Percentiles rank a stretch among this genome's conserved stretches.
Evolutionary conservation across 75 land plant genomes (phyloP).

Genomic region (Picea glauca): DNA sequence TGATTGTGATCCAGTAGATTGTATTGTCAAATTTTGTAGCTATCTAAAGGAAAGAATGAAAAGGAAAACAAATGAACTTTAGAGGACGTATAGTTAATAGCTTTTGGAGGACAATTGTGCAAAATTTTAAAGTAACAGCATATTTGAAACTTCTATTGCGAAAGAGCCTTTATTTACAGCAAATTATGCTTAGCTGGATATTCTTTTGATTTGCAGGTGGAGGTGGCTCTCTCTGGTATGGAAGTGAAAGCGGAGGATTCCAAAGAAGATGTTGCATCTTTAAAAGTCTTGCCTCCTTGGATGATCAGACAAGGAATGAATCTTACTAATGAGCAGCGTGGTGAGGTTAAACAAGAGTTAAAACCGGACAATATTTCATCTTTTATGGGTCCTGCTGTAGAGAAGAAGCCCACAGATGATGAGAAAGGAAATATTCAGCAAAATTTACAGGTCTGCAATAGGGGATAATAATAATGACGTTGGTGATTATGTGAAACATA

Average conservation of each 20-base stretch:
- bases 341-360: slow-evolving; percentile 62
- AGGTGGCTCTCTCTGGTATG: slow-evolving; percentile 73
- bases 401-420: slow-evolving; percentile 51
- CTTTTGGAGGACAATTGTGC: not conserved
- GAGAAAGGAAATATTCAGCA: slow-evolving; percentile 40
- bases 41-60: not conserved
- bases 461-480: not conserved
- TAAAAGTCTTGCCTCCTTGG: slow-evolving; percentile 93
- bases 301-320: slow-evolving; percentile 92
- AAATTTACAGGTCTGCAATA: slow-evolving; percentile 42
- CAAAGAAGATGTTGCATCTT: slow-evolving; percentile 35
- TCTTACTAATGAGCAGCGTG: slow-evolving; percentile 75
- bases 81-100: not conserved
- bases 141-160: not conserved
- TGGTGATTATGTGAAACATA: not conserved
- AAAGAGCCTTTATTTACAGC: not conserved
- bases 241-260: slow-evolving; percentile 57
- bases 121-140: not conserved
- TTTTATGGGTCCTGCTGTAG: slow-evolving; percentile 20
- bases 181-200: not conserved
- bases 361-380: slow-evolving; percentile 32
- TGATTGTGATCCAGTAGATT: not conserved
- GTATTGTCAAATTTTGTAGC: not conserved
- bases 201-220: slow-evolving; percentile 55
- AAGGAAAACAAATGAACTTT: not conserved